Evolutionary conservation across 495 filamentous ascomycete species (phyloP), one percentile per base, ranked within the genome.

Genomic region (Trypethelium eluteriae): DNA sequence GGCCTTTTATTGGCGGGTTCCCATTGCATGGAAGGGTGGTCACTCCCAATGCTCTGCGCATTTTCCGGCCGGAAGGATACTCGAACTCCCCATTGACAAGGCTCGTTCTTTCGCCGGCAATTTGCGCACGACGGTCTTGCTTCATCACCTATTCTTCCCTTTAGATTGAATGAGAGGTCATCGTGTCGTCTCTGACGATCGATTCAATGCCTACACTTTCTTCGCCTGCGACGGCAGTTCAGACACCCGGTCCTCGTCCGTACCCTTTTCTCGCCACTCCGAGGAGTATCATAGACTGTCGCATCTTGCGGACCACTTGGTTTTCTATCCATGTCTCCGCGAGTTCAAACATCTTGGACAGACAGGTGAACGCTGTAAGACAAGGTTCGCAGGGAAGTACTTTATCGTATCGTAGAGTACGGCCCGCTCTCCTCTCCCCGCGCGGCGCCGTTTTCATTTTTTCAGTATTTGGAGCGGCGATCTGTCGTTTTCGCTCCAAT

Each of bases 211-310:
- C 18, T 62, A 70, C 69, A 70, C 46, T 70, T 70, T 41, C 63
- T 56, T 32, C 69, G 62, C 44, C 64, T 68, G 38, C 63, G 18
- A 34, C 69, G 62, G 50, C 69, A 70, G 47, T 66, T 70, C 65
- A 68, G 34, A 66, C 69, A 70, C 11, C 69, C 69, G 9, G 69
- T 68, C 35, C 69, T 59, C 6, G 68, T 70, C 61, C 68, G 53
- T 14, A 59, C 53, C 32, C 53, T 59, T 36, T 59, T 59, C 32
- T 59, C 32, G 5, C 18, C 53, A 10, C 6, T 6, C 14, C 7
- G n/a, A n/a, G 6, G 18, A 18, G 10, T 36, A 36, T 2, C 5
- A 25, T 18, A 18, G 16, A 11, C 18, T 36, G 7, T 10, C 36
- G 12, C 49, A 36, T 36, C 53, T 7, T 34, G 18, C 11, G 53